Conservation (phyloP, 2,329 filamentous ascomycete genomes). For the Phoma sp. region DNA sequence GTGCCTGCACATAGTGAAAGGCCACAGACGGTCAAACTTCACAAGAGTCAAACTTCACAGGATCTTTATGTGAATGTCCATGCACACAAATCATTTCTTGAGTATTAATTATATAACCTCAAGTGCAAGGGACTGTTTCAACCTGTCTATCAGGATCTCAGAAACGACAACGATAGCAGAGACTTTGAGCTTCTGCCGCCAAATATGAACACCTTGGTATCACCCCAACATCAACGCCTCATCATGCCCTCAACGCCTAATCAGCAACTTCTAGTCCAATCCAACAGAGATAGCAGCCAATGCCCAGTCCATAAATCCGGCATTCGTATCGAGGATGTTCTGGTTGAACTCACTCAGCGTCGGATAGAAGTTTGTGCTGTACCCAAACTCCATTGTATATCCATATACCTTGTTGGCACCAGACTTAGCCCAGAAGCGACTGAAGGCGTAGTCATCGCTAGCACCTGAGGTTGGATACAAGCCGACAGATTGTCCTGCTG, state of each 20-base stretch:
- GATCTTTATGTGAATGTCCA: too few relatives aligned
- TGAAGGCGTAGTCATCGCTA: slow-evolving; percentile 49
- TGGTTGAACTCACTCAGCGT: slow-evolving; percentile 49
- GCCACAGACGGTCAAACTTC: too few relatives aligned
- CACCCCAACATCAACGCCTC: neutral
- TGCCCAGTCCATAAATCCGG: slow-evolving; percentile 51
- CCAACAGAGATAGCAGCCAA: slow-evolving; percentile 46
- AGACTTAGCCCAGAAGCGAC: slow-evolving; percentile 42
- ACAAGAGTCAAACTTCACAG: too few relatives aligned
- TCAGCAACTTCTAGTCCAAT: slow-evolving; percentile 15
- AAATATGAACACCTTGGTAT: neutral
- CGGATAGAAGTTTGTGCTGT: slow-evolving; percentile 50
- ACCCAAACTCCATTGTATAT: slow-evolving; percentile 50
- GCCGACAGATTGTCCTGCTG: too few relatives aligned
- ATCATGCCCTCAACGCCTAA: slow-evolving; percentile 2
- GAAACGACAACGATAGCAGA: too few relatives aligned
- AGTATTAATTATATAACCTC: too few relatives aligned
- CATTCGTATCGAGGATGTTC: slow-evolving; percentile 50
- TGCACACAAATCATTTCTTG: too few relatives aligned
- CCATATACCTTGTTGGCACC: slow-evolving; percentile 50
- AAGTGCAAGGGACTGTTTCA: too few relatives aligned
- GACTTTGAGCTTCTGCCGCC: too few relatives aligned
- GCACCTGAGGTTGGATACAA: slow-evolving; percentile 49
- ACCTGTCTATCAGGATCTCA: too few relatives aligned
- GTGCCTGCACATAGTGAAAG: too few relatives aligned